Evolutionary conservation across 257 asterid genomes (phyloP).

Genomic region (Perilla frutescens): DNA sequence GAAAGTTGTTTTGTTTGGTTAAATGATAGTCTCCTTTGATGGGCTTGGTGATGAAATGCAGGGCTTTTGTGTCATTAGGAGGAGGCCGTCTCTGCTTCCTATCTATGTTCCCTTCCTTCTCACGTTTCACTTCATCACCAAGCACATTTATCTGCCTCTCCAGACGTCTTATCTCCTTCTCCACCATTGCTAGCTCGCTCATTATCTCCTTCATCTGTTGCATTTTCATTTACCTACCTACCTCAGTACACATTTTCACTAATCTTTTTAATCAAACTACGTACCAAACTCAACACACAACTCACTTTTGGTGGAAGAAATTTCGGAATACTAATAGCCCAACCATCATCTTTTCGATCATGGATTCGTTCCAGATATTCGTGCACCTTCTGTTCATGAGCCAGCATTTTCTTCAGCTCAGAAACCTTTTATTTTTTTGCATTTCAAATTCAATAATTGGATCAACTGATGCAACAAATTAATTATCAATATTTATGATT

Average conservation of each 20-base stretch:
- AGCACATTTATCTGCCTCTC: slow-evolving; percentile 73
- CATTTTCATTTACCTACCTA: no score
- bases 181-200: slow-evolving; percentile 72
- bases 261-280: not conserved
- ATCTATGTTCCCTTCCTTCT: slow-evolving; percentile 44
- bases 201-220: slow-evolving; percentile 71
- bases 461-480: not conserved
- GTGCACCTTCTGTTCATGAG: slow-evolving; percentile 72
- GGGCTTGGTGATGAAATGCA: slow-evolving; percentile 88
- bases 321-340: slow-evolving; percentile 61
- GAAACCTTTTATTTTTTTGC: slow-evolving; percentile 57
- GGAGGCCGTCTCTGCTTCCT: slow-evolving; percentile 26
- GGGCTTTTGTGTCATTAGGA: slow-evolving; percentile 57
- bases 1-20: slow-evolving; percentile 47
- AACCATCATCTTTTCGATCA: slow-evolving; percentile 49
- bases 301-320: slow-evolving; percentile 79
- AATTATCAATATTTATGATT: not conserved
- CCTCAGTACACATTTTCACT: not conserved
- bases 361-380: slow-evolving; percentile 62
- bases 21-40: slow-evolving; percentile 76
- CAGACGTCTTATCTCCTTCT: slow-evolving; percentile 66
- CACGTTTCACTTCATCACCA: slow-evolving; percentile 50
- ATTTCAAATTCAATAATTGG: not conserved
- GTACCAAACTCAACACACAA: no score
- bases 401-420: slow-evolving; percentile 74